Base-by-base conservation (phyloP, 2,329 filamentous ascomycete genomes). In the Periconia macrospinosa region DNA sequence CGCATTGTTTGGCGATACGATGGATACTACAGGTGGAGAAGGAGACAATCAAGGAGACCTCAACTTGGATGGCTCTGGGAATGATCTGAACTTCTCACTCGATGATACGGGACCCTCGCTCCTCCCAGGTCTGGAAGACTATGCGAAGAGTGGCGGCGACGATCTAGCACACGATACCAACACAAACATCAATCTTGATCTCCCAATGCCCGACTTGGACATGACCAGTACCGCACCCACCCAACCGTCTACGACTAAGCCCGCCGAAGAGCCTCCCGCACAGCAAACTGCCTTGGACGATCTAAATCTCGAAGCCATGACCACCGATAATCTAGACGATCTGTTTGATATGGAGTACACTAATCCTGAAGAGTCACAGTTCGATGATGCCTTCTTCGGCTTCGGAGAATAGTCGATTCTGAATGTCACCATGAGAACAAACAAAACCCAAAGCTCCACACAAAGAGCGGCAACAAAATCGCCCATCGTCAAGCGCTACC, bases 331-430 rank as follows among this genome's bases (percentile, higher is more conserved):
- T 40, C 57, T 74, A 6, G 68, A 74, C 8, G 71, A 72, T 23
- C 60, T 74, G 3, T 73, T 73, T 58, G 66, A 70, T 49, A 56
- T 71, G 50, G 71, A 72, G 46, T 69, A 71, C 45, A 64, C 65
- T 30, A 69, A 71, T 35, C 62, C 65, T 0, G 70, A 71, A 45
- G 61, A 59, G 14, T 71, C 68, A 3, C 65, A 72, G 17, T 75
- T 76, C 52, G 69, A 75, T 49, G 69, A 75, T 42, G 73, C 71
- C 3, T 75, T 74, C 49, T 74, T 73, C 57, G 68, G 70, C 11
- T 70, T 71, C 33, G 69, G 48, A 9, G 56, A 62, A 27, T 33
- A 18, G 30, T 6, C 15, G 14, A 5, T 30, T 27, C 23, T 27
- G 23, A 27, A 27, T 8, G 23, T 27, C 23, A 5, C 8, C 23